phyloP scores from a whole-genome alignment of 2,329 filamentous ascomycete species.

The Claviceps cyperi region DNA sequence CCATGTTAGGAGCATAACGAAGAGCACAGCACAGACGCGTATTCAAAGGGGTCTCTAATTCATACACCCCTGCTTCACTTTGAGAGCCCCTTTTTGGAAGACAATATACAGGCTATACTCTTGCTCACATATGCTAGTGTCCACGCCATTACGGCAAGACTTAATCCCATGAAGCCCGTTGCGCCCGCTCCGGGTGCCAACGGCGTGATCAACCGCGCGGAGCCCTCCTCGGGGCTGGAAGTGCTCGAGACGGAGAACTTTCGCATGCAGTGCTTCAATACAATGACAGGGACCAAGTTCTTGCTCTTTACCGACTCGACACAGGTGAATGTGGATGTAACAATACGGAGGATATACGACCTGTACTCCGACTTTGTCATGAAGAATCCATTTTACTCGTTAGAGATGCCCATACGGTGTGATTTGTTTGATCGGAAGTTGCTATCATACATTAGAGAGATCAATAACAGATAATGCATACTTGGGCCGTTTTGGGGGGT shows the following conservation, averaged over 20 bases:
- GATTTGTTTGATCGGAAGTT: slow-evolving; percentile 88
- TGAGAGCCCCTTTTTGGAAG: not conserved
- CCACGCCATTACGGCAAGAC: slow-evolving; percentile 52
- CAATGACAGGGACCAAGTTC: slow-evolving; percentile 88
- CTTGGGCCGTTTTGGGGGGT: not conserved
- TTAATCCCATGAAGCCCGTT: slow-evolving; percentile 37
- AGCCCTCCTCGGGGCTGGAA: slow-evolving; percentile 67
- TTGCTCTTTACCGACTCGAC: slow-evolving; percentile 83
- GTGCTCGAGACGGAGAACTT: slow-evolving; percentile 91
- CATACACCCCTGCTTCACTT: not conserved
- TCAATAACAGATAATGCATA: slow-evolving; percentile 39
- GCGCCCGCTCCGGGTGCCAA: slow-evolving; percentile 21
- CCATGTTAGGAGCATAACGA: not conserved
- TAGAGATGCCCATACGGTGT: slow-evolving; percentile 94
- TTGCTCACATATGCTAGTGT: slow-evolving; percentile 29
- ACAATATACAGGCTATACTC: not conserved
- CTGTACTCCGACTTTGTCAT: slow-evolving; percentile 95
- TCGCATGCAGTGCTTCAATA: slow-evolving; percentile 90
- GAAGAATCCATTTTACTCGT: slow-evolving; percentile 98
- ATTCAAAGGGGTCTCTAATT: too few species aligned
- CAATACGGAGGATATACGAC: slow-evolving; percentile 79
- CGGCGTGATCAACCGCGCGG: slow-evolving; percentile 33
- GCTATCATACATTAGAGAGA: slow-evolving; percentile 62
- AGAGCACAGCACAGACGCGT: slow-evolving; percentile 1
- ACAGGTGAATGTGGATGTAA: slow-evolving; percentile 73